Percentiles rank a stretch among this genome's conserved stretches.
Evolutionary conservation across 1,284 basidiomycete genomes (phyloP).

Genomic region (Cutaneotrichosporon dermatis): DNA sequence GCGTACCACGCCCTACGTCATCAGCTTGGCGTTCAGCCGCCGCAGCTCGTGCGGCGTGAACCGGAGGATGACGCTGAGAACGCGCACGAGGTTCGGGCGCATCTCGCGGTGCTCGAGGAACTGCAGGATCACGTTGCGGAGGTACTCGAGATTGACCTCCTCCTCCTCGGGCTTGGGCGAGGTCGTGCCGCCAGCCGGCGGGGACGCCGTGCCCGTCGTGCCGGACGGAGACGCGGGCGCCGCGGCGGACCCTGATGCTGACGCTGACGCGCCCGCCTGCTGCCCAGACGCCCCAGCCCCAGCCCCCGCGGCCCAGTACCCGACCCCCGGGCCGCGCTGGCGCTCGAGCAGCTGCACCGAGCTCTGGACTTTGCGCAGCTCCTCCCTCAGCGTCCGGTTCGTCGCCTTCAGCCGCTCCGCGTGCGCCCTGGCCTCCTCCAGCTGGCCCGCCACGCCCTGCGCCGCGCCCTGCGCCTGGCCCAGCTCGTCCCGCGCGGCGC

Average conservation of each 20-base stretch:
- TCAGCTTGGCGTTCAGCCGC: conserved; percentile 65
- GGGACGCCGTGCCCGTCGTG: too few relatives aligned
- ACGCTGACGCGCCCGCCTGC: conserved; percentile 1
- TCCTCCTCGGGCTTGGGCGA: conserved; percentile 52
- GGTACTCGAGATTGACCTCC: conserved; percentile 90
- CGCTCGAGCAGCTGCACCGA: conserved; percentile 82
- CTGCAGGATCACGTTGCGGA: conserved; percentile 88
- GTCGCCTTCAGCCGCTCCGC: conserved; percentile 30
- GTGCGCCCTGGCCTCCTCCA: conserved; percentile 45
- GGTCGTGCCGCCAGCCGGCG: neutral
- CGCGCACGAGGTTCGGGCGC: conserved; percentile 81
- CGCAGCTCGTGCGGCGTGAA: conserved; percentile 92
- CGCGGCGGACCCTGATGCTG: neutral
- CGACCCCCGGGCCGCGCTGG: conserved; percentile 85
- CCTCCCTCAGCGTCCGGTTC: conserved; percentile 85
- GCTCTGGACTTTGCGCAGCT: conserved; percentile 85
- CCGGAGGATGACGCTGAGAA: conserved; percentile 80
- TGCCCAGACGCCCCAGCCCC: neutral
- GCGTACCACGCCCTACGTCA: conserved; percentile 16
- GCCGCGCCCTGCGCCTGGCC: conserved; percentile 38
- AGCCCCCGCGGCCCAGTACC: conserved; percentile 64
- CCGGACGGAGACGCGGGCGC: neutral
- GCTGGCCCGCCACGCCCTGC: conserved; percentile 39
- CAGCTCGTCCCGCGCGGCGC: conserved; percentile 48
- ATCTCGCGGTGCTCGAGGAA: conserved; percentile 87